These are phyloP conservation scores for Phytophthora nicotianae DNA, from an alignment of 352 stramenopile genomes.

Conservation along the genomic window DNA sequence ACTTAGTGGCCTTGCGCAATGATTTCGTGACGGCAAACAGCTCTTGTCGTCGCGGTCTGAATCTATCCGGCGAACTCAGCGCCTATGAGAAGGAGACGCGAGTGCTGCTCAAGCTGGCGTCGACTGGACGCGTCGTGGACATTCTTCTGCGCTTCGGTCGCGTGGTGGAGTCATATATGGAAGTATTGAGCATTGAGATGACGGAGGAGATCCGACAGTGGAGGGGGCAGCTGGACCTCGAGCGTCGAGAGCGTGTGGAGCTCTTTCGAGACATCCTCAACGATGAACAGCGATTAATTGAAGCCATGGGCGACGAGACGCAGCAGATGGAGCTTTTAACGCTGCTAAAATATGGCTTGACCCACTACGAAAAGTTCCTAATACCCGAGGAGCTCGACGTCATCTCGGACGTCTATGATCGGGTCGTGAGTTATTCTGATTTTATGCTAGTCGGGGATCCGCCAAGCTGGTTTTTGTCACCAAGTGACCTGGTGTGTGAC, in stretches of 20 bases:
- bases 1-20: constrained; percentile 29
- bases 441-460: constrained; percentile 21
- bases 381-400: constrained; percentile 28
- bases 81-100: constrained; percentile 25
- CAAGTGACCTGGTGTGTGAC: constrained; percentile 16
- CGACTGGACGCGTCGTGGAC: constrained; percentile 19
- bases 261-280: constrained; percentile 16
- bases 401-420: constrained; percentile 30
- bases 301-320: constrained; percentile 27
- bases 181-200: constrained; percentile 16
- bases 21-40: constrained; percentile 8
- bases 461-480: constrained; percentile 31
- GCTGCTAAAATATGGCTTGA: constrained; percentile 24
- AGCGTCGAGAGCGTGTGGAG: constrained; percentile 22
- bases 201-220: constrained; percentile 21
- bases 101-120: constrained; percentile 24
- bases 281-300: constrained; percentile 15
- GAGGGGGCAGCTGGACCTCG: constrained; percentile 14
- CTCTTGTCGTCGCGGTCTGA: constrained; percentile 15
- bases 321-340: constrained; percentile 36
- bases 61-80: constrained; percentile 15
- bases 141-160: constrained; percentile 20
- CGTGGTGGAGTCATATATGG: constrained; percentile 24
- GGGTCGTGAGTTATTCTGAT: constrained; percentile 16
- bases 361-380: constrained; percentile 12